Percentiles rank a stretch among this genome's conserved stretches.
Evolutionary conservation across 73 alveolate species (phyloP).

Genomic region (Paramecium primaurelia): DNA sequence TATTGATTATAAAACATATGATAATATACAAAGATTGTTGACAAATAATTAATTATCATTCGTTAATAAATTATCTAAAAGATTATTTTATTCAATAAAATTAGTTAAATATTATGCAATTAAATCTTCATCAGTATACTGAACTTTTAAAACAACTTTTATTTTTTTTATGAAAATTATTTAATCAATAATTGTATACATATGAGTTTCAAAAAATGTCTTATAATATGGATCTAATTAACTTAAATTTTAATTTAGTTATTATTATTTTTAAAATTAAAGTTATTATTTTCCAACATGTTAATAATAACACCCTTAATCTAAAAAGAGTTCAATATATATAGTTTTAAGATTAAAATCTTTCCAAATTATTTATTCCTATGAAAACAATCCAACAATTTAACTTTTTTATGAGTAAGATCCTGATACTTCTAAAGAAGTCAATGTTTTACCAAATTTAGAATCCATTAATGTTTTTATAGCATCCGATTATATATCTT

Average conservation of each 20-base stretch:
- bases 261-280: background rate
- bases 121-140: background rate
- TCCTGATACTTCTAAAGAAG: conserved; percentile 11
- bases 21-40: background rate
- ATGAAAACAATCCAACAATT: background rate
- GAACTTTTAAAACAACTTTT: background rate
- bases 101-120: background rate
- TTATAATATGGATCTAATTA: conserved; percentile 1
- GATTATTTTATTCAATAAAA: background rate
- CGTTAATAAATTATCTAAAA: background rate
- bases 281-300: background rate
- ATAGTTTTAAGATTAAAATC: background rate
- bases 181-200: background rate
- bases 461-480: background rate
- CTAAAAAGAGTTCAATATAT: background rate
- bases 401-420: background rate
- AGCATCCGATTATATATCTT: background rate
- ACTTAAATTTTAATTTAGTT: background rate
- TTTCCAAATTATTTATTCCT: background rate
- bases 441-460: background rate
- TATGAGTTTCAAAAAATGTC: background rate
- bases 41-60: background rate
- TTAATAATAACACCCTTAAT: background rate
- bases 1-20: background rate
- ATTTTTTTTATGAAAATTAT: background rate